Percentiles rank a stretch among this genome's conserved stretches.
phyloP scores from a whole-genome alignment of 192 early-diverging fungal genomes.

The Martensiomyces pterosporus region DNA sequence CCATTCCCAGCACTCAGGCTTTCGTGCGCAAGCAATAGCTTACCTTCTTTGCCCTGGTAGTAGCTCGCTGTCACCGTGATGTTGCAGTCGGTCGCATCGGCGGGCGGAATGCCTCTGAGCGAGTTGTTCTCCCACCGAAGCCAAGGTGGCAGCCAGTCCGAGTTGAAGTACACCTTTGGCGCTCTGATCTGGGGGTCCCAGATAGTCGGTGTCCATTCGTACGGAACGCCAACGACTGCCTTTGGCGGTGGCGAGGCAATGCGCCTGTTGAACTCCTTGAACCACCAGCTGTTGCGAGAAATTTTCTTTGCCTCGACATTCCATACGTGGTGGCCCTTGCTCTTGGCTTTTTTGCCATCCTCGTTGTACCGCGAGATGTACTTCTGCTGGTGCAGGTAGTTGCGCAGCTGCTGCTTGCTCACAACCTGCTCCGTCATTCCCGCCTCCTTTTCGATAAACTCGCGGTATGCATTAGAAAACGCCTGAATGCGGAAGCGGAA shows the following conservation, averaged over 20 bases:
- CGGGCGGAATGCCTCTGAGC: conserved; percentile 58
- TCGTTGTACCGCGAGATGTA: conserved; percentile 80
- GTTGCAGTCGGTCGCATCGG: conserved; percentile 55
- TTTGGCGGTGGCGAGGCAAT: conserved; percentile 67
- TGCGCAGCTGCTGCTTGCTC: conserved; percentile 62
- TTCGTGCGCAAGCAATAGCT: neutral
- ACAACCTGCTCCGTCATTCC: conserved; percentile 64
- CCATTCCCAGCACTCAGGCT: too few species aligned
- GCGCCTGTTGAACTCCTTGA: conserved; percentile 65
- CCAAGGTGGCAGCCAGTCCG: conserved; percentile 68
- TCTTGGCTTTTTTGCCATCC: conserved; percentile 74
- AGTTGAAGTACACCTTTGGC: conserved; percentile 67
- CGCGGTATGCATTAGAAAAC: conserved; percentile 72
- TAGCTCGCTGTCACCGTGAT: conserved; percentile 66
- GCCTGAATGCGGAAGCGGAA: conserved; percentile 83
- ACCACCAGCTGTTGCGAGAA: conserved; percentile 62
- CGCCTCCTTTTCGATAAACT: conserved; percentile 55
- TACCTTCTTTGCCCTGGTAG: conserved; percentile 53
- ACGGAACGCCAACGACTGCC: conserved; percentile 59
- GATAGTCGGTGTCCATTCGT: conserved; percentile 63
- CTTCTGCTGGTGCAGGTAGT: conserved; percentile 68
- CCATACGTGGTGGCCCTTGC: conserved; percentile 78
- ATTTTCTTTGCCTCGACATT: conserved; percentile 77
- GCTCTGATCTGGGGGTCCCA: conserved; percentile 75
- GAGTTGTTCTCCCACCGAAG: conserved; percentile 70